Evolutionary conservation across 2,329 filamentous ascomycete genomes (phyloP).

Genomic region (Fusarium staphyleae): DNA sequence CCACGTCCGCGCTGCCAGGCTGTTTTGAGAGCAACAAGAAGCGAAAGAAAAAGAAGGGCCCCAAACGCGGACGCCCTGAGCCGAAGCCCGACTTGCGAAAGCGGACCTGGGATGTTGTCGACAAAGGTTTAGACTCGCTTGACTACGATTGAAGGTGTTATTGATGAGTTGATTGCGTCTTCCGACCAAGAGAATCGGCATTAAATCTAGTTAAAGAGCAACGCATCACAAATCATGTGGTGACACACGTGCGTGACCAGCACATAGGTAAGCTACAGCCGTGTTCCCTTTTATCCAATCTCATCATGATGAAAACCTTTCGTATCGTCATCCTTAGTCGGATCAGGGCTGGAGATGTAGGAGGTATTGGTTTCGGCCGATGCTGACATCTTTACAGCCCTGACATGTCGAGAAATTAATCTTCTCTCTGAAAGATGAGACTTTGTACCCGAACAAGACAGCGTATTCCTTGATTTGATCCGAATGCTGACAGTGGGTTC

Average conservation of each 20-base stretch:
- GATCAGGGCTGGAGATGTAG: conserved; percentile 55
- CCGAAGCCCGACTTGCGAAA: conserved; percentile 69
- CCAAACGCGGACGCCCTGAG: conserved; percentile 50
- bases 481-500: conserved; percentile 21
- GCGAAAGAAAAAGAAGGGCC: conserved; percentile 50
- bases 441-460: neutral
- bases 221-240: conserved; percentile 22
- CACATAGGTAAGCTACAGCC: conserved; percentile 17
- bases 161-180: neutral
- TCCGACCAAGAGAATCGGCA: neutral
- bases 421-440: conserved; percentile 59
- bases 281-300: conserved; percentile 1
- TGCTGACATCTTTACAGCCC: conserved; percentile 45
- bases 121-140: conserved; percentile 64
- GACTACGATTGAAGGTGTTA: conserved; percentile 59
- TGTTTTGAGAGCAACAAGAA: conserved; percentile 38
- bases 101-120: conserved; percentile 72
- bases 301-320: conserved; percentile 78
- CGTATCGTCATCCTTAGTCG: conserved; percentile 98
- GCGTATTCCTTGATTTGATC: conserved; percentile 5
- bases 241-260: neutral
- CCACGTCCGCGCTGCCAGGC: conserved; percentile 10
- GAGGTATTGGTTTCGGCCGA: conserved; percentile 43
- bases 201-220: neutral
- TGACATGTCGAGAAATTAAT: conserved; percentile 60